Evolutionary conservation across 495 filamentous ascomycete genomes (phyloP).

Genomic region (Pyrenula aspistea): DNA sequence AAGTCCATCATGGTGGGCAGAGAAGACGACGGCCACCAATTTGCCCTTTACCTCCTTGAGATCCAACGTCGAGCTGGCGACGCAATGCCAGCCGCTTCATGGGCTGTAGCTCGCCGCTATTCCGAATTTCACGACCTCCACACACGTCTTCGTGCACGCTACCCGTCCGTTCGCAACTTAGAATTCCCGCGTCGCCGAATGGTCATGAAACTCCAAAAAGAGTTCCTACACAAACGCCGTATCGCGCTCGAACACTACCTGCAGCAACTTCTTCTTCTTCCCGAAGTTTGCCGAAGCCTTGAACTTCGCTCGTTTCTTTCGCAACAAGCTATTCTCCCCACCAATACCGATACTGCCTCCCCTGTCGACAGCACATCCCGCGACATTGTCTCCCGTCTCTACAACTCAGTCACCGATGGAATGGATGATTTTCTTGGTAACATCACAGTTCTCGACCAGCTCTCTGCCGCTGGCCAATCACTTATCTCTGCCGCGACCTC

Average conservation of each 20-base stretch:
- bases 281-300: slow-evolving; percentile 86
- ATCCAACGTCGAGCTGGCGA: slow-evolving; percentile 82
- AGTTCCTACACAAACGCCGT: slow-evolving; percentile 84
- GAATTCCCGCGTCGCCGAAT: slow-evolving; percentile 87
- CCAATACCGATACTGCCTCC: slow-evolving; percentile 36
- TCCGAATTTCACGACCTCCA: slow-evolving; percentile 96
- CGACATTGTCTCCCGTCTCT: slow-evolving; percentile 87
- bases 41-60: slow-evolving; percentile 85
- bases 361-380: slow-evolving; percentile 50
- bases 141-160: slow-evolving; percentile 70
- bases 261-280: slow-evolving; percentile 67
- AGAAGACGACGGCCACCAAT: slow-evolving; percentile 88
- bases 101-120: slow-evolving; percentile 72
- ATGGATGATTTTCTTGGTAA: slow-evolving; percentile 98
- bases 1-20: slow-evolving; percentile 83
- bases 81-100: slow-evolving; percentile 74
- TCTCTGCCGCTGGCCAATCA: slow-evolving; percentile 85
- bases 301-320: slow-evolving; percentile 91
- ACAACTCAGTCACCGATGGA: slow-evolving; percentile 90
- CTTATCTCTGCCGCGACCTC: slow-evolving; percentile 78
- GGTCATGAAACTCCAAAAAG: slow-evolving; percentile 91
- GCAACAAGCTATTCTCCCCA: slow-evolving; percentile 63
- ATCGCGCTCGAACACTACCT: slow-evolving; percentile 77
- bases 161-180: slow-evolving; percentile 73
- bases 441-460: slow-evolving; percentile 88